Percentiles rank a stretch among this genome's conserved stretches.
Conservation (phyloP, 1,284 basidiomycete species). For the Meira nashicola region DNA sequence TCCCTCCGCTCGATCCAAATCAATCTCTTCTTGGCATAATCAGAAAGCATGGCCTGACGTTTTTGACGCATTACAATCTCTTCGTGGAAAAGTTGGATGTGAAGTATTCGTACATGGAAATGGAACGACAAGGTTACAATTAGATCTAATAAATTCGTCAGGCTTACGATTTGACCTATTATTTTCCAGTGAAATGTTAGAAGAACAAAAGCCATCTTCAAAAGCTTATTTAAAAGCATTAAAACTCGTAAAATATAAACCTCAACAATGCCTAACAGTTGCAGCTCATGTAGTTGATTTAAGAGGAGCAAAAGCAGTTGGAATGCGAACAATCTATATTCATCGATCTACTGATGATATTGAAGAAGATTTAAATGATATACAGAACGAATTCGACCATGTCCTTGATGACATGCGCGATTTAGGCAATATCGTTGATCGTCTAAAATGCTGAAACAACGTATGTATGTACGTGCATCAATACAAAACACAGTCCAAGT, state of each 20-base stretch:
- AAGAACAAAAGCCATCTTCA: neutral
- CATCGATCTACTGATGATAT: neutral
- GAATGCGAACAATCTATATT: neutral
- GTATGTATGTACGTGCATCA: too few species aligned
- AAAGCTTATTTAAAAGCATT: slow-evolving; percentile 2
- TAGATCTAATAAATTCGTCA: neutral
- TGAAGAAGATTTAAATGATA: neutral
- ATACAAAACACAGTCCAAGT: too few species aligned
- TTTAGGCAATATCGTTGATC: neutral
- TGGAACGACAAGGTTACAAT: neutral
- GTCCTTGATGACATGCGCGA: neutral
- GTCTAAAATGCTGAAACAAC: neutral
- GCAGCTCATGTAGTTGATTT: neutral
- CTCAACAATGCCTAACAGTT: neutral
- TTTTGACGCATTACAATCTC: too few species aligned
- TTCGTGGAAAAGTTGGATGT: neutral
- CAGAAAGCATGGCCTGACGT: too few species aligned
- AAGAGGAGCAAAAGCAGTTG: neutral
- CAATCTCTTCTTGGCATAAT: too few species aligned
- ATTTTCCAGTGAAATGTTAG: neutral
- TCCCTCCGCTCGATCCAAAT: too few species aligned
- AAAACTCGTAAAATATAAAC: neutral
- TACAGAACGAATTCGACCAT: neutral
- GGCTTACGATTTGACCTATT: neutral
- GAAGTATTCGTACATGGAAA: neutral